Conservation (phyloP, 1,284 basidiomycete species). For the Cronartium quercuum region DNA sequence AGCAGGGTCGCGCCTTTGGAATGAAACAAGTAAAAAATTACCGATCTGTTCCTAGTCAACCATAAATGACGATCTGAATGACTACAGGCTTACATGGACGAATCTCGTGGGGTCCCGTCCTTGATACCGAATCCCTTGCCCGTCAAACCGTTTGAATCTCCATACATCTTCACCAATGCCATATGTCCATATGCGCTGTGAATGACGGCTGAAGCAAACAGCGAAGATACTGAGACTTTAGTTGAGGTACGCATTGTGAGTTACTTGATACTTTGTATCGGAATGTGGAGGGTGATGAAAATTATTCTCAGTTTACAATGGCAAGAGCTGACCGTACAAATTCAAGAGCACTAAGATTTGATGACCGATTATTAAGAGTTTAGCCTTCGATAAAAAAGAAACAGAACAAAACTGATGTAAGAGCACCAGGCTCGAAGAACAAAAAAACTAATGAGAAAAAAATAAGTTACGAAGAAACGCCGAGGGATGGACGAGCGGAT, state of each 20-base stretch:
- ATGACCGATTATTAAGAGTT: no score
- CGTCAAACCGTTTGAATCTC: constrained; percentile 31
- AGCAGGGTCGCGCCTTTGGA: constrained; percentile 20
- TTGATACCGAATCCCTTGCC: constrained; percentile 23
- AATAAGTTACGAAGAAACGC: neutral
- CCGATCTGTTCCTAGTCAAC: neutral
- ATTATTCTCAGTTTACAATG: no score
- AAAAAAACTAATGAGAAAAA: neutral
- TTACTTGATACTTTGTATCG: no score
- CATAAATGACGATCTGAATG: neutral
- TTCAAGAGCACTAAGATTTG: no score
- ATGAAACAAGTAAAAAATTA: neutral
- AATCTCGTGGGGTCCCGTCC: constrained; percentile 27
- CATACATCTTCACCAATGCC: constrained; percentile 28
- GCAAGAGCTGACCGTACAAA: no score
- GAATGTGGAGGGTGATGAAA: no score
- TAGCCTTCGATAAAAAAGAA: no score
- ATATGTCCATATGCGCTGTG: constrained; percentile 6
- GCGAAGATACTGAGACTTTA: neutral
- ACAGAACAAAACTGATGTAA: neutral
- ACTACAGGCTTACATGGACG: neutral
- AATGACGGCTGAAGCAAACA: neutral
- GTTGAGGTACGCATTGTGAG: neutral
- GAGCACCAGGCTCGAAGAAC: neutral
- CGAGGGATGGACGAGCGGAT: neutral